Percentiles rank a stretch among this genome's conserved stretches.
These are phyloP conservation scores for Pichia deserticola DNA, from an alignment of 805 yeast genomes.

Conservation along the genomic window DNA sequence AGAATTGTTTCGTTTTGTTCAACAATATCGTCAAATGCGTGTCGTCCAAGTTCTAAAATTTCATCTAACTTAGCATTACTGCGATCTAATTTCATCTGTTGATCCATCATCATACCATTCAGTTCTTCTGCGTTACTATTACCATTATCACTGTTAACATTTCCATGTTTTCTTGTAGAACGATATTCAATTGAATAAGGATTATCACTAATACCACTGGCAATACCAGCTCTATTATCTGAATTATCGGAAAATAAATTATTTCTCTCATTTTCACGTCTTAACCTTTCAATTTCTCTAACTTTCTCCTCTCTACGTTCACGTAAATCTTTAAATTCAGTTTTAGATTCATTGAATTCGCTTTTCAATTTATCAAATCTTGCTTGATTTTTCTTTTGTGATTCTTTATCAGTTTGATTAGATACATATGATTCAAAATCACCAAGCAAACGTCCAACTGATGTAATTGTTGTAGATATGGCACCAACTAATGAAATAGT, in stretches of 20 bases:
- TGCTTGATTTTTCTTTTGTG: slow-evolving; percentile 50
- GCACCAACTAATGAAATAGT: slow-evolving; percentile 50
- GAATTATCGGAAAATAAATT: slow-evolving; percentile 28
- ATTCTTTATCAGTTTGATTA: slow-evolving; percentile 48
- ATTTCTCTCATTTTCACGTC: slow-evolving; percentile 17
- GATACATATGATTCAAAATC: slow-evolving; percentile 35
- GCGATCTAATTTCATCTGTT: slow-evolving; percentile 44
- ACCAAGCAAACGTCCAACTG: slow-evolving; percentile 66
- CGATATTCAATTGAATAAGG: slow-evolving; percentile 35
- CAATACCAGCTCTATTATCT: slow-evolving; percentile 16
- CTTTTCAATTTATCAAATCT: slow-evolving; percentile 52
- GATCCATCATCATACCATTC: slow-evolving; percentile 67
- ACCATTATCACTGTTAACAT: slow-evolving; percentile 17
- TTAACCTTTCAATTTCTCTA: slow-evolving; percentile 41
- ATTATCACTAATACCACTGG: slow-evolving; percentile 31
- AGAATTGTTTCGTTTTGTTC: slow-evolving; percentile 73
- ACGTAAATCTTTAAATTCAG: slow-evolving; percentile 48
- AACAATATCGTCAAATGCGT: slow-evolving; percentile 76
- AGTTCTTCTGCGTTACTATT: slow-evolving; percentile 29
- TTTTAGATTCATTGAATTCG: slow-evolving; percentile 39
- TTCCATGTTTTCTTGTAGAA: neutral
- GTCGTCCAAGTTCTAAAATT: slow-evolving; percentile 82
- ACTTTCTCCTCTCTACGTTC: slow-evolving; percentile 45
- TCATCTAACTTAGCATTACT: slow-evolving; percentile 83
- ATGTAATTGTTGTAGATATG: slow-evolving; percentile 70